A percentile compares a stretch with the other conserved stretches of the same genome.
phyloP scores from a whole-genome alignment of 208 protist genomes.

The Willaertia magna region DNA sequence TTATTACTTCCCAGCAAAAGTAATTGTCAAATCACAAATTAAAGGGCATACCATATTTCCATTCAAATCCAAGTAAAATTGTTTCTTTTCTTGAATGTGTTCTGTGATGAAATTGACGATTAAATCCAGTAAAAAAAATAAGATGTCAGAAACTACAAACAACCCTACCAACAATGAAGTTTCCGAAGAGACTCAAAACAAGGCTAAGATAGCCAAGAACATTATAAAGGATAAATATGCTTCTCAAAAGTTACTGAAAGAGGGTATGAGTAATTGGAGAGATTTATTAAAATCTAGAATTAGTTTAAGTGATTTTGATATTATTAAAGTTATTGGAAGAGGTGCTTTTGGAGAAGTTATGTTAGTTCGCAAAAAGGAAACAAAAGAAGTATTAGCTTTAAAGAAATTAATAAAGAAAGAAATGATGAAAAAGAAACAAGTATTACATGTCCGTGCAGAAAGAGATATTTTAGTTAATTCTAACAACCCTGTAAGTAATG shows the following conservation, averaged over 20 bases:
- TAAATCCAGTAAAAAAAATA: no score
- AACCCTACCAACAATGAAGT: not conserved
- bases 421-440: slow-evolving; percentile 67
- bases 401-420: slow-evolving; percentile 67
- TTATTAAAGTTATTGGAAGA: slow-evolving; percentile 64
- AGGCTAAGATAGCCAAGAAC: not conserved
- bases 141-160: not conserved
- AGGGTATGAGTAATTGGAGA: not conserved
- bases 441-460: slow-evolving; percentile 67
- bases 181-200: not conserved
- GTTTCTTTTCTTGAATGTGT: no score
- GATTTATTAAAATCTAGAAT: slow-evolving; percentile 22
- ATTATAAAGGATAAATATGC: not conserved
- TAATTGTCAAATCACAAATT: no score
- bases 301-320: slow-evolving; percentile 55
- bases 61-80: no score
- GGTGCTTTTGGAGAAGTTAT: slow-evolving; percentile 78
- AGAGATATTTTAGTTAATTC: slow-evolving; percentile 54
- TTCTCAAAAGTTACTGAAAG: not conserved
- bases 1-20: no score
- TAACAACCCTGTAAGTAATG: slow-evolving; percentile 8
- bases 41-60: no score
- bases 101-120: no score
- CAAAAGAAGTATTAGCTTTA: slow-evolving; percentile 63
- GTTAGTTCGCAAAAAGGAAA: slow-evolving; percentile 46